Conservation (phyloP, 176 grass and related monocot genomes). For the Triticum turgidum region DNA sequence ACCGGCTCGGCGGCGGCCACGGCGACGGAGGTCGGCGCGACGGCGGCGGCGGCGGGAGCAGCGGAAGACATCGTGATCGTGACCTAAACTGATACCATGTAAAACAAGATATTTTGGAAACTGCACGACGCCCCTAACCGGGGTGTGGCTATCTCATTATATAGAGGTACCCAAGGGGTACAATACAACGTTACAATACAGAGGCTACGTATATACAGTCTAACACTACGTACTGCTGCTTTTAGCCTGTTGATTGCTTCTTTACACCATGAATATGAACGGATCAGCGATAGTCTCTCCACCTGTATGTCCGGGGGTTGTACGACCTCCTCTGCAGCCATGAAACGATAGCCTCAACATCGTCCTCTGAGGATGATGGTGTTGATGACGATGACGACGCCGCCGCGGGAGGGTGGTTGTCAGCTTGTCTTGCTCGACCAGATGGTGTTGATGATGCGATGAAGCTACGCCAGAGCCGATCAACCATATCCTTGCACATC, state of each 20-base stretch:
- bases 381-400: not conserved
- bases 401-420: not conserved
- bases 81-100: no score
- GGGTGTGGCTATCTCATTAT: no score
- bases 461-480: slow-evolving; percentile 10
- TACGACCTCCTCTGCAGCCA: slow-evolving; percentile 43
- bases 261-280: not conserved
- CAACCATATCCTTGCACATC: not conserved
- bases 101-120: no score
- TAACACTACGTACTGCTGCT: not conserved
- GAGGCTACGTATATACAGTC: no score
- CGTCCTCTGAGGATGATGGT: not conserved
- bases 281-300: slow-evolving; percentile 10
- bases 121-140: no score
- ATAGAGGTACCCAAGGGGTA: no score
- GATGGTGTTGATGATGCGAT: not conserved
- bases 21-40: no score
- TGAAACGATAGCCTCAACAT: slow-evolving; percentile 33
- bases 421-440: not conserved
- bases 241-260: not conserved
- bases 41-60: no score
- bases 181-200: no score
- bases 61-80: no score
- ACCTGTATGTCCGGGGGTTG: slow-evolving; percentile 33
- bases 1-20: no score